These are phyloP conservation scores for Fragilariopsis cylindrus DNA, from an alignment of 108 stramenopile species.

Conservation along the genomic window DNA sequence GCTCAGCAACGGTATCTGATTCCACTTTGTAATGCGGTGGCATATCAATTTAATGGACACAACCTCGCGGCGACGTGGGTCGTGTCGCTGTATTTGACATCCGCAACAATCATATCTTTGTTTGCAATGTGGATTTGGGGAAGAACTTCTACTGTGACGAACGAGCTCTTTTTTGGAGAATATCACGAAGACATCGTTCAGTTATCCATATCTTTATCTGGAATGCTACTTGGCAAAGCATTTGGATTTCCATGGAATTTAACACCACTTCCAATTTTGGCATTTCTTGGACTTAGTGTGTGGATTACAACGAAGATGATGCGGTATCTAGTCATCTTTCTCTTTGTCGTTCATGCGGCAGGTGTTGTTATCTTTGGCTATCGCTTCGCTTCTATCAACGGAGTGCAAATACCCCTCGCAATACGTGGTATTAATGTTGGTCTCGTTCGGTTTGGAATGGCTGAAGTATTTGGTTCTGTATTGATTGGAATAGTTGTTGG, in stretches of 20 bases:
- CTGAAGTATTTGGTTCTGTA: conserved; percentile 43
- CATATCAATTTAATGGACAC: conserved; percentile 75
- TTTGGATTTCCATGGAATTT: conserved; percentile 75
- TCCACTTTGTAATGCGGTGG: conserved; percentile 53
- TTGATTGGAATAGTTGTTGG: conserved; percentile 59
- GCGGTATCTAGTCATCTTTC: conserved; percentile 62
- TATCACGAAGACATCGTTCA: conserved; percentile 85
- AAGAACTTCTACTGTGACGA: conserved; percentile 47
- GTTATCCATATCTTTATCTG: conserved; percentile 47
- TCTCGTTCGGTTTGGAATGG: conserved; percentile 57
- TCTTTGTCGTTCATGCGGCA: conserved; percentile 71
- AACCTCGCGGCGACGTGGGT: conserved; percentile 45
- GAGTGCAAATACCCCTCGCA: conserved; percentile 44
- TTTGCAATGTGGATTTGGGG: conserved; percentile 65
- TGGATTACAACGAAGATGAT: conserved; percentile 76
- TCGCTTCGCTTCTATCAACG: conserved; percentile 65
- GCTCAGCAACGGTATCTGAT: conserved; percentile 72
- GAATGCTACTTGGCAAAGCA: conserved; percentile 60
- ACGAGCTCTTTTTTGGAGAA: conserved; percentile 66
- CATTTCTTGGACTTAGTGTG: conserved; percentile 59
- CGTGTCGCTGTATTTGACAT: conserved; percentile 49
- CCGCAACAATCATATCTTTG: conserved; percentile 44
- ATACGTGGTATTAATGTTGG: conserved; percentile 39
- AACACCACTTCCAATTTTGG: conserved; percentile 72
- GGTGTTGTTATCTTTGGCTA: conserved; percentile 62